phyloP scores from a whole-genome alignment of 768 basidiomycete species.

The Leccinum variicolor region DNA sequence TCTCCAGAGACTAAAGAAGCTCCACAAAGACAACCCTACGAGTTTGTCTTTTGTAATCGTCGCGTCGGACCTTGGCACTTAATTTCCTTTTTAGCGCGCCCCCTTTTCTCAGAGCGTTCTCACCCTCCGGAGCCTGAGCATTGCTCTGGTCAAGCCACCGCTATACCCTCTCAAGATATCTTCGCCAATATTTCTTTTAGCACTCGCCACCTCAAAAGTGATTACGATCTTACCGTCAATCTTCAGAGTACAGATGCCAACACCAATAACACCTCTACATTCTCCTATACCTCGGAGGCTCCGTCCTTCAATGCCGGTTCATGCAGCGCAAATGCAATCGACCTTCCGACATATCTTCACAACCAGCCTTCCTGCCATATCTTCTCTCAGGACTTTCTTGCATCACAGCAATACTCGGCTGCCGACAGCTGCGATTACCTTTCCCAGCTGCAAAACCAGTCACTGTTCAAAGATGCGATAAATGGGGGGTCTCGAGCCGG shows the following conservation, averaged over 20 bases:
- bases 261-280: background rate
- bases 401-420: conserved; percentile 7
- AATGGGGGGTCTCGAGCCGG: conserved; percentile 8
- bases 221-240: conserved; percentile 5
- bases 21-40: conserved; percentile 29
- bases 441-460: conserved; percentile 10
- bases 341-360: conserved; percentile 7
- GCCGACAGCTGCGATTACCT: conserved; percentile 9
- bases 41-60: conserved; percentile 23
- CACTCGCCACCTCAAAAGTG: conserved; percentile 13
- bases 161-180: conserved; percentile 10
- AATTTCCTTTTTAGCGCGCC: conserved; percentile 15
- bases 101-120: conserved; percentile 25
- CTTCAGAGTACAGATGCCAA: conserved; percentile 1
- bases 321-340: background rate
- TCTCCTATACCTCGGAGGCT: conserved; percentile 6
- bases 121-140: conserved; percentile 12
- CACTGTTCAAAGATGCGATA: conserved; percentile 13
- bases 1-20: conserved; percentile 36
- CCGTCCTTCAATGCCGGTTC: background rate
- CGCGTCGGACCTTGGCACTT: background rate
- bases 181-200: conserved; percentile 4
- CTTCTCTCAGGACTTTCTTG: conserved; percentile 7
- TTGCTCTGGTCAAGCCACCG: background rate
- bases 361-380: conserved; percentile 1